These are phyloP conservation scores for Violaceomyces palustris DNA, from an alignment of 1,284 basidiomycete genomes.

Conservation along the genomic window DNA sequence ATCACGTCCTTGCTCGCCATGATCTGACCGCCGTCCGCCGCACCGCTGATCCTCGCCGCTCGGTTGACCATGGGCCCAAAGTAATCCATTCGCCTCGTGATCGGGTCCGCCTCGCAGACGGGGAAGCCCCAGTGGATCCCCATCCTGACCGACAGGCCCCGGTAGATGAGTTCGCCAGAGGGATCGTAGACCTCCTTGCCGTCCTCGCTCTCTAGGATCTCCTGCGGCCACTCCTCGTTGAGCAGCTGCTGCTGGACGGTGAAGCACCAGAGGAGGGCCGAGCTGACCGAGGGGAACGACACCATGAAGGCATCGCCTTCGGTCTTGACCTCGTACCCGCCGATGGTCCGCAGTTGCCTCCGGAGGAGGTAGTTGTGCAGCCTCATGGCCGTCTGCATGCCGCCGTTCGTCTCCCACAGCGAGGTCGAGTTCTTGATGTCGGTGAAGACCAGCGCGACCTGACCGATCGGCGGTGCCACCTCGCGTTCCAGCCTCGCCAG, in stretches of 20 bases:
- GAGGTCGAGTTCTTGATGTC: conserved; percentile 97
- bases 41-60: conserved; percentile 75
- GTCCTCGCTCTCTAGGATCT: conserved; percentile 87
- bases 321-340: conserved; percentile 98
- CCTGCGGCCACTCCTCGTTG: conserved; percentile 84
- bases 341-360: conserved; percentile 79
- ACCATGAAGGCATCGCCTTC: conserved; percentile 99
- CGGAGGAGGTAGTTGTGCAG: conserved; percentile 85
- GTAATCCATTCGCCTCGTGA: conserved; percentile 88
- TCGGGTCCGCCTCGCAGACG: conserved; percentile 85
- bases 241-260: conserved; percentile 81
- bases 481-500: conserved; percentile 68
- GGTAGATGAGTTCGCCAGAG: conserved; percentile 68
- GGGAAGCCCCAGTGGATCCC: conserved; percentile 91
- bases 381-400: conserved; percentile 91
- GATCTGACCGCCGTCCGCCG: conserved; percentile 88
- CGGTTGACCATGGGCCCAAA: conserved; percentile 56
- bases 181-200: conserved; percentile 75
- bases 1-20: conserved; percentile 81
- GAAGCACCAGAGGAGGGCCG: conserved; percentile 87
- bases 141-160: conserved; percentile 93
- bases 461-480: conserved; percentile 79
- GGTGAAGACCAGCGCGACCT: conserved; percentile 91
- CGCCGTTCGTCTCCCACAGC: conserved; percentile 92
- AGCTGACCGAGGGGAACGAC: conserved; percentile 80